These are phyloP conservation scores for Pythium aristosporum DNA, from an alignment of 352 stramenopile species.

Conservation along the genomic window DNA sequence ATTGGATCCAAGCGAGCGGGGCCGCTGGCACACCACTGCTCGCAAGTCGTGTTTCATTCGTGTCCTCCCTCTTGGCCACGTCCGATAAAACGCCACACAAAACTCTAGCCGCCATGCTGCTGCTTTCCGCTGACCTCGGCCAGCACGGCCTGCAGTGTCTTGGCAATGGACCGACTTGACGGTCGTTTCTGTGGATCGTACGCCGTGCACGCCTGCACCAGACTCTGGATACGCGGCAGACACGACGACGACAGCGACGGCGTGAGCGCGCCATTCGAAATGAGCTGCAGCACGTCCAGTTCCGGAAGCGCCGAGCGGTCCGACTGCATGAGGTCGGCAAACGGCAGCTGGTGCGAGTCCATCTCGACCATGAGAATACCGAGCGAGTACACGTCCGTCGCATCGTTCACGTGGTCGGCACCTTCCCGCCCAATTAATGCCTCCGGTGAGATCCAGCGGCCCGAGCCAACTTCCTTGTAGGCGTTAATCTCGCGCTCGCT, in stretches of 20 bases:
- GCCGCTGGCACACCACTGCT: too few species aligned
- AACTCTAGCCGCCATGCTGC: background rate
- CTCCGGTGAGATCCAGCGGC: conserved; percentile 71
- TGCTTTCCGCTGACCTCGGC: conserved; percentile 13
- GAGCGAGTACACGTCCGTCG: conserved; percentile 67
- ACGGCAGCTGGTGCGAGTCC: conserved; percentile 69
- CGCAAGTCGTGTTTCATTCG: too few species aligned
- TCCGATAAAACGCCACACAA: conserved; percentile 8
- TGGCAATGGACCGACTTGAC: conserved; percentile 24
- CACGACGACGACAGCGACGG: conserved; percentile 55
- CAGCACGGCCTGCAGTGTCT: conserved; percentile 17
- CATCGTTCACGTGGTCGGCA: conserved; percentile 34
- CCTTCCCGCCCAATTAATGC: conserved; percentile 56
- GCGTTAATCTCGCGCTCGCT: conserved; percentile 60
- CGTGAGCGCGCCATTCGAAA: conserved; percentile 55
- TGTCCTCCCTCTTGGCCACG: background rate
- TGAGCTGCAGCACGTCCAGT: conserved; percentile 65
- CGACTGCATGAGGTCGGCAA: conserved; percentile 66
- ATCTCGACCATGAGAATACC: conserved; percentile 70
- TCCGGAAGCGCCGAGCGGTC: conserved; percentile 53
- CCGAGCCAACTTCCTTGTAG: conserved; percentile 66
- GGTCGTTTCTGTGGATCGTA: conserved; percentile 36
- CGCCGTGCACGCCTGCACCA: conserved; percentile 37
- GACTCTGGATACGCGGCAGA: conserved; percentile 44
- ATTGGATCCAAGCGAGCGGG: too few species aligned